Evolutionary conservation across 225 moss, liverwort and hornwort genomes (phyloP).

Genomic region (Thuidium tamariscinum): DNA sequence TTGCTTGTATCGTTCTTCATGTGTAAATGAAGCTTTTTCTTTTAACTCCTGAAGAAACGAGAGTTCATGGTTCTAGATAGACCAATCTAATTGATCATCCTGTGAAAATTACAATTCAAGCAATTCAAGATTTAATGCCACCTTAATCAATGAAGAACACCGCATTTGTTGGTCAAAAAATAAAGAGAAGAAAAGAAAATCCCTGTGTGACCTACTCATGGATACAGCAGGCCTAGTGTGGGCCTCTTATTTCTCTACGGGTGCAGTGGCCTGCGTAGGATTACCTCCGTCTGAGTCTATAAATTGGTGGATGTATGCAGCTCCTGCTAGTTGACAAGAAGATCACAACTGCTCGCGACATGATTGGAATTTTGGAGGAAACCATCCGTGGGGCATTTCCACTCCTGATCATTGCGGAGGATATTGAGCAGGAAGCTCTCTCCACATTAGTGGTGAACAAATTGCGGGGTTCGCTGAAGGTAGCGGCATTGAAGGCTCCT

Average conservation of each 20-base stretch:
- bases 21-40: not conserved
- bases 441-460: not conserved
- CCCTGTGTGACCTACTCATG: not conserved
- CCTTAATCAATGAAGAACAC: not conserved
- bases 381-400: not conserved
- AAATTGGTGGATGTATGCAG: not conserved
- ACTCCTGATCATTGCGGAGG: not conserved
- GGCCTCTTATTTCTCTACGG: not conserved
- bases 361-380: not conserved
- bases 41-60: not conserved
- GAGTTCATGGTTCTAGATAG: not conserved
- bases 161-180: not conserved
- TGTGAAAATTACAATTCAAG: not conserved
- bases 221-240: not conserved
- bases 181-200: not conserved
- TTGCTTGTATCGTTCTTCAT: not conserved
- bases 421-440: not conserved
- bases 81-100: not conserved
- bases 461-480: not conserved
- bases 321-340: not conserved
- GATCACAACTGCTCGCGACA: not conserved
- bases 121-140: not conserved
- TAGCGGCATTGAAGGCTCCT: not conserved
- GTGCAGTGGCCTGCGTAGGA: not conserved
- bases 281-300: not conserved